phyloP scores from a whole-genome alignment of 2,329 filamentous ascomycete genomes.

The Penicillium sp. region DNA sequence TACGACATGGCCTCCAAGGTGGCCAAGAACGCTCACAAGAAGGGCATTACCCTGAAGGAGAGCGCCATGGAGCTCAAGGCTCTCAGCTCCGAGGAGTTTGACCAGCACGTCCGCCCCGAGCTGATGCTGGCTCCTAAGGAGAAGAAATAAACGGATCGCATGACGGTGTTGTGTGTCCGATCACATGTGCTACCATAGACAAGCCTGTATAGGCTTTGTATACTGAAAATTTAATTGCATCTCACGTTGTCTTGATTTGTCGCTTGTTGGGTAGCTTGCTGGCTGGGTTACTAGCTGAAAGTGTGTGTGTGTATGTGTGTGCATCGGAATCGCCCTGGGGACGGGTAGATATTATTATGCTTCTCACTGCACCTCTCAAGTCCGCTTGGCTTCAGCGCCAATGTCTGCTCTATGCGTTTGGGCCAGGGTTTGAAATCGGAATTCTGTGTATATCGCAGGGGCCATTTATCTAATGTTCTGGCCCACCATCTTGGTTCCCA shows the following conservation, averaged over 20 bases:
- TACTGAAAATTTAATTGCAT: constrained; percentile 21
- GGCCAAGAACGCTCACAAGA: constrained; percentile 98
- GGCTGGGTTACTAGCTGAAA: no score
- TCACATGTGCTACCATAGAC: constrained; percentile 26
- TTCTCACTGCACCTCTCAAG: no score
- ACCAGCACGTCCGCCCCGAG: constrained; percentile 85
- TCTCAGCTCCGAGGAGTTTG: constrained; percentile 85
- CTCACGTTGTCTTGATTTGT: neutral
- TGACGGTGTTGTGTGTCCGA: constrained; percentile 12
- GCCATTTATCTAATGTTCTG: no score
- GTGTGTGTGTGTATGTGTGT: no score
- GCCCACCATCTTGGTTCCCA: no score
- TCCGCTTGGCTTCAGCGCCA: no score
- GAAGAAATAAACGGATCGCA: constrained; percentile 53
- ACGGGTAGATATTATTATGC: no score
- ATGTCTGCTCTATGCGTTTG: no score
- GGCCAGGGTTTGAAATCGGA: no score
- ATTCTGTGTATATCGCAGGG: no score
- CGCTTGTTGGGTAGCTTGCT: constrained; percentile 6
- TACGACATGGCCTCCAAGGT: constrained; percentile 98
- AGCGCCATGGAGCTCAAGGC: constrained; percentile 92
- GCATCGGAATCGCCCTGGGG: no score
- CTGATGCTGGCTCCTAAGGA: constrained; percentile 89
- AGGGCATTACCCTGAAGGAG: constrained; percentile 90
- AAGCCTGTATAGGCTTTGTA: constrained; percentile 27